phyloP scores from a whole-genome alignment of 192 early-diverging fungal species.

The Jimgerdemannia lactiflua region DNA sequence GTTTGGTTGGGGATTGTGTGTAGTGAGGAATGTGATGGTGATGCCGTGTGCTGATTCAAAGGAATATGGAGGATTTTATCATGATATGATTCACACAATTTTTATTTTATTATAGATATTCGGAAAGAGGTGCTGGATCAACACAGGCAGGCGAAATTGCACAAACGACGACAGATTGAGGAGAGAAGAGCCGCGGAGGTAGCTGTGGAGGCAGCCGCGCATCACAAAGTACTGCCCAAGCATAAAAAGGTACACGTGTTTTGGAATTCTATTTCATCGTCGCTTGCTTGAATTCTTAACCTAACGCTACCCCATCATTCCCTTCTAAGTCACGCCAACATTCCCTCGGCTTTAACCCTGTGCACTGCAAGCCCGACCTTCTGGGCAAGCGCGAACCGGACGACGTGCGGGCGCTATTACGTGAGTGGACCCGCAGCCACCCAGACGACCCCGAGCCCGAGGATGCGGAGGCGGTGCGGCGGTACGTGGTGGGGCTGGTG shows the following conservation, averaged over 20 bases:
- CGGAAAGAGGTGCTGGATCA: conserved; percentile 8
- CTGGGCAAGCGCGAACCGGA: conserved; percentile 19
- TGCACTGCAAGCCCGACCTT: conserved; percentile 3
- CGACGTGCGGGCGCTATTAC: conserved; percentile 15
- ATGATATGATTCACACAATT: background rate
- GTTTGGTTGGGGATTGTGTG: background rate
- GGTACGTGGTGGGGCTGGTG: conserved; percentile 24
- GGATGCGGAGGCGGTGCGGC: conserved; percentile 25
- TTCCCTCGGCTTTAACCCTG: background rate
- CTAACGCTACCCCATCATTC: background rate
- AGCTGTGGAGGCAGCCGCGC: background rate
- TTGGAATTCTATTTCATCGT: background rate
- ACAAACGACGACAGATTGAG: background rate
- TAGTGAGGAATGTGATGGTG: background rate
- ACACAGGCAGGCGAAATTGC: conserved; percentile 4
- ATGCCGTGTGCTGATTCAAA: no score
- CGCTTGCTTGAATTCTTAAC: background rate
- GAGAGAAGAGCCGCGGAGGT: background rate
- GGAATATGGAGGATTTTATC: no score
- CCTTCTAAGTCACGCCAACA: background rate
- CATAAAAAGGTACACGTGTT: background rate
- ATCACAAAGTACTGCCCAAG: background rate
- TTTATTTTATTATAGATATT: conserved; percentile 11
- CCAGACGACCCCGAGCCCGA: conserved; percentile 16
- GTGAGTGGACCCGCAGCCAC: conserved; percentile 17